A percentile compares a stretch with the other conserved stretches of the same genome.
Evolutionary conservation across 306 rosid genomes (phyloP).

Genomic region (Lablab purpureus): DNA sequence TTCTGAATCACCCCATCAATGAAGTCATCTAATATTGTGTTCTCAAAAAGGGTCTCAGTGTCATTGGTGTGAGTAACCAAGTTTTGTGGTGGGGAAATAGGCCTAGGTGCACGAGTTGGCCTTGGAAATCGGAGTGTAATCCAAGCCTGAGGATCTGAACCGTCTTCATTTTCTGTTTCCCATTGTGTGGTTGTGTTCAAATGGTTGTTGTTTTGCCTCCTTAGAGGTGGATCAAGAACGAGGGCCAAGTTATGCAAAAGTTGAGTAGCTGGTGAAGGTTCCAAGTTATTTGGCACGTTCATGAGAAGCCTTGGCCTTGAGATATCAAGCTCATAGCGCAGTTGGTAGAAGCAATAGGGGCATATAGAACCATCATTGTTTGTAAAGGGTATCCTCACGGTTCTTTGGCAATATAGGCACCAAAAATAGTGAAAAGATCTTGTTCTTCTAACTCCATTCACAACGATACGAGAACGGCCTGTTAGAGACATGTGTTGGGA

Average conservation of each 20-base stretch:
- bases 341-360: slow-evolving; percentile 61
- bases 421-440: slow-evolving; percentile 73
- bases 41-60: slow-evolving; percentile 13
- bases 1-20: slow-evolving; percentile 28
- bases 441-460: slow-evolving; percentile 66
- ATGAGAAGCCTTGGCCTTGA: slow-evolving; percentile 53
- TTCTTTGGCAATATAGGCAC: slow-evolving; percentile 64
- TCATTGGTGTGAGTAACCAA: not conserved
- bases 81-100: slow-evolving; percentile 27
- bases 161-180: slow-evolving; percentile 41
- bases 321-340: slow-evolving; percentile 59
- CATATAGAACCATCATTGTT: slow-evolving; percentile 34
- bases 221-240: slow-evolving; percentile 53
- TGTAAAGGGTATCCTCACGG: slow-evolving; percentile 49
- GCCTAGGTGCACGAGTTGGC: slow-evolving; percentile 34
- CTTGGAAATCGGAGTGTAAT: slow-evolving; percentile 54
- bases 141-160: slow-evolving; percentile 50
- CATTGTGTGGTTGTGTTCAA: slow-evolving; percentile 34
- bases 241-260: slow-evolving; percentile 49
- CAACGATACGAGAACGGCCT: slow-evolving; percentile 59
- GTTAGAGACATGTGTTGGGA: slow-evolving; percentile 48
- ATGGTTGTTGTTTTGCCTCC: slow-evolving; percentile 22
- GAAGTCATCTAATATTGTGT: slow-evolving; percentile 25
- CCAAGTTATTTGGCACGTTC: slow-evolving; percentile 16
- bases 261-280: slow-evolving; percentile 41